Percentiles rank a stretch among this genome's conserved stretches.
These are phyloP conservation scores for Aciculosporium take DNA, from an alignment of 2,329 filamentous ascomycete species.

Conservation along the genomic window DNA sequence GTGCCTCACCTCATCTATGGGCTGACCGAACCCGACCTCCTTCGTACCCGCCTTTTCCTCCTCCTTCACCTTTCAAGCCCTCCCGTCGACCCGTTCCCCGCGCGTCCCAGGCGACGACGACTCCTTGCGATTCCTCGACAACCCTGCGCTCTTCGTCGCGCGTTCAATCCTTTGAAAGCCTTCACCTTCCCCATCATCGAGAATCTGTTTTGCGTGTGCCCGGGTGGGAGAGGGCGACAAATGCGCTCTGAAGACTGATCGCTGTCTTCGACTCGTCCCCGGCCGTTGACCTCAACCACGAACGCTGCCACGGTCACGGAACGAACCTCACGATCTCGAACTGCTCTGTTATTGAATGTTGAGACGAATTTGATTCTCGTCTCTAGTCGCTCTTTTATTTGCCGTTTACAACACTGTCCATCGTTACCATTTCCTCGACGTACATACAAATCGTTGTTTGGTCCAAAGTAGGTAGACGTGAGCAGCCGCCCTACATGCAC, in stretches of 20 bases:
- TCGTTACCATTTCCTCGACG: conserved; percentile 3
- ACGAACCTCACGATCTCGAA: conserved; percentile 15
- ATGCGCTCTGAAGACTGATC: conserved; percentile 19
- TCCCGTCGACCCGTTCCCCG: conserved; percentile 17
- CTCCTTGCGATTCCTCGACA: conserved; percentile 18
- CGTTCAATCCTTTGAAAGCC: conserved; percentile 7
- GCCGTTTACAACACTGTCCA: neutral
- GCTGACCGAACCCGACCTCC: conserved; percentile 11
- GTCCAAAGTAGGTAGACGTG: conserved; percentile 8
- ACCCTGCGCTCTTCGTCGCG: conserved; percentile 10
- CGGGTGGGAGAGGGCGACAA: conserved; percentile 17
- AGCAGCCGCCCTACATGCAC: conserved; percentile 4
- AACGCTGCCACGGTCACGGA: conserved; percentile 12
- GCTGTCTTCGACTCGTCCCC: conserved; percentile 11
- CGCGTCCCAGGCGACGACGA: conserved; percentile 19
- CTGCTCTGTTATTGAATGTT: conserved; percentile 12
- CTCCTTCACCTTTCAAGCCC: conserved; percentile 13
- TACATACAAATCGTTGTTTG: conserved; percentile 7
- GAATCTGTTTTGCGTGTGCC: conserved; percentile 12
- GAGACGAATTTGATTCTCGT: conserved; percentile 21
- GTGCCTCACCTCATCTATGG: conserved; percentile 12
- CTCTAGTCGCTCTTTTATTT: conserved; percentile 32
- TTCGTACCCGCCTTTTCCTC: conserved; percentile 13
- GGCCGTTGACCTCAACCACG: conserved; percentile 7
- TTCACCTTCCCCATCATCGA: conserved; percentile 5